Base-by-base conservation (phyloP, 2,329 filamentous ascomycete species). In the Diaporthe velutina region DNA sequence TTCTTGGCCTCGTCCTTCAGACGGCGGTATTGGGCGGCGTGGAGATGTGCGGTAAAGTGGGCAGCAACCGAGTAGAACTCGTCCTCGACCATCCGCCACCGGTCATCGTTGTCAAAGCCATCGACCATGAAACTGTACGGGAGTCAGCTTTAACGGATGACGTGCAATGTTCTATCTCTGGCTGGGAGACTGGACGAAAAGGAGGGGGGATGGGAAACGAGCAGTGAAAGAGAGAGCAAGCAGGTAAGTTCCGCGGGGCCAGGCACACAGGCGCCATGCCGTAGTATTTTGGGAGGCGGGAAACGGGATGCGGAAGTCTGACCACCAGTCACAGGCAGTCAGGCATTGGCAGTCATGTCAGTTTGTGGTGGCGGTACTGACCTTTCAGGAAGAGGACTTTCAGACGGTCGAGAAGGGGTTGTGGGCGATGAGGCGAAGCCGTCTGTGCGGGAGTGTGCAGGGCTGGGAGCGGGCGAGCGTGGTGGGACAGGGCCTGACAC, bases 51-150 rank as follows among this genome's bases (percentile, higher is more conserved):
- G 0, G 94, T 96, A 82, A 94, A 96, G 3, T 86, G 84, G 70
- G 91, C 89, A 0, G 94, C 94, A 0, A 91, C 90, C 22, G 88
- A 84, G 28, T 93, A 84, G 77, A 97, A 91, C 78, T 96, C 94
- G 79, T 97, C 94, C 82, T 96, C 94, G 0, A 97, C 94, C 93
- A 96, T 96, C 79, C 94, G 92, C 82, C 91, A 96, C 72, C 84
- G 85, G 80, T 96, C 93, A 81, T 97, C 94, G n/a, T 88, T 83
- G 5, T 89, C 85, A n/a, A 89, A 82, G 3, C 91, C 92, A 61
- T 91, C 87, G 3, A 86, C 84, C 93, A 96, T 95, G 80, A 87
- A 87, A 40, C 90, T 92, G 71, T 55, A 30, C 33, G 52, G 42
- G 52, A 42, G 25, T 54, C 30, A 61, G 40, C 17, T 10, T 57